phyloP scores from a whole-genome alignment of 345 rosid species.

The Clausena lansium region DNA sequence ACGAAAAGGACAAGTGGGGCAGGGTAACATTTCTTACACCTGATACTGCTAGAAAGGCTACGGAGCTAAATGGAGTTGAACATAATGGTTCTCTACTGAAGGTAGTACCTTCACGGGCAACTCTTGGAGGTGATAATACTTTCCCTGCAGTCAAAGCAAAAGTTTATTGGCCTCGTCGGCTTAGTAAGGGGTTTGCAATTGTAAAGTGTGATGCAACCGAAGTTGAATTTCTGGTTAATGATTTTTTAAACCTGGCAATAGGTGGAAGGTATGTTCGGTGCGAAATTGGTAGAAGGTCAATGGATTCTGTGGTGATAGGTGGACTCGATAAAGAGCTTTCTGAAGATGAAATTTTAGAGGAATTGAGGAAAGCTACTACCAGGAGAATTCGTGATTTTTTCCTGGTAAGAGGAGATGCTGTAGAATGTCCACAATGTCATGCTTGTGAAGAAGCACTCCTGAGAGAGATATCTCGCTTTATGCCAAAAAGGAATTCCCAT shows the following conservation, averaged over 20 bases:
- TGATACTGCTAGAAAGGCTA: slow-evolving; percentile 66
- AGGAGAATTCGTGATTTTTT: slow-evolving; percentile 55
- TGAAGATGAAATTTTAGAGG: slow-evolving; percentile 60
- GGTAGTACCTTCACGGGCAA: slow-evolving; percentile 48
- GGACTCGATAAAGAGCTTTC: slow-evolving; percentile 63
- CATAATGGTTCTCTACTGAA: slow-evolving; percentile 57
- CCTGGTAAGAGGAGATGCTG: slow-evolving; percentile 51
- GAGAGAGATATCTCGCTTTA: slow-evolving; percentile 51
- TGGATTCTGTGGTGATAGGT: slow-evolving; percentile 39
- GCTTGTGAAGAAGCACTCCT: slow-evolving; percentile 56
- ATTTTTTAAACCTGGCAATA: slow-evolving; percentile 42
- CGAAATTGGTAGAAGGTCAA: slow-evolving; percentile 30
- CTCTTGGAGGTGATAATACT: slow-evolving; percentile 44
- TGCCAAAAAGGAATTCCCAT: slow-evolving; percentile 57
- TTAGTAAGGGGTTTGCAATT: slow-evolving; percentile 54
- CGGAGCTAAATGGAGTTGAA: slow-evolving; percentile 48
- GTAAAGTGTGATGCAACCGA: slow-evolving; percentile 51
- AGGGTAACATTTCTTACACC: slow-evolving; percentile 76
- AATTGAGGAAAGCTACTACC: slow-evolving; percentile 40
- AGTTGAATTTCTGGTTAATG: slow-evolving; percentile 34
- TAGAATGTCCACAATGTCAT: slow-evolving; percentile 40
- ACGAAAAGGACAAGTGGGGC: slow-evolving; percentile 73
- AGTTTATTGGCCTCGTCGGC: slow-evolving; percentile 69
- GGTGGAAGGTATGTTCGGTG: slow-evolving; percentile 43
- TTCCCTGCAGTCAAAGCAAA: slow-evolving; percentile 74